phyloP scores from a whole-genome alignment of 2,329 filamentous ascomycete genomes.

The Cladosporium sp. region DNA sequence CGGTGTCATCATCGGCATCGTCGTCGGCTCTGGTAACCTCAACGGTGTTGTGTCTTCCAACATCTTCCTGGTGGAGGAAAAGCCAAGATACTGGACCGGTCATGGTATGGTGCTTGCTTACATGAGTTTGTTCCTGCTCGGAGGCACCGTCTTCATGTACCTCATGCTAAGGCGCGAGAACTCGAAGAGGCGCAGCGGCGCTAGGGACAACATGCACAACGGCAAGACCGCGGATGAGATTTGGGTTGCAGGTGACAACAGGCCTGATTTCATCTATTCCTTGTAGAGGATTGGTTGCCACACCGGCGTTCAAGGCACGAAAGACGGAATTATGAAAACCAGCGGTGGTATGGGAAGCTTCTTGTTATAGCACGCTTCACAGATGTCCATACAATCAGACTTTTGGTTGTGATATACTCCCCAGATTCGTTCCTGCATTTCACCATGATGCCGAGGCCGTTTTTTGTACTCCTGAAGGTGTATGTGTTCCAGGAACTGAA shows the following conservation, averaged over 20 bases:
- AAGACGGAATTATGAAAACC: no score
- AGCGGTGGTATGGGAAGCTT: no score
- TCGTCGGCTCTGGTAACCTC: slow-evolving; percentile 86
- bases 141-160: slow-evolving; percentile 64
- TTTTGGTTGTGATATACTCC: no score
- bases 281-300: slow-evolving; percentile 14
- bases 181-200: slow-evolving; percentile 57
- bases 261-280: slow-evolving; percentile 34
- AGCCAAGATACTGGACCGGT: slow-evolving; percentile 44
- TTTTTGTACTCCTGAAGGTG: no score
- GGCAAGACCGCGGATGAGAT: slow-evolving; percentile 61
- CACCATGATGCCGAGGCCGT: no score
- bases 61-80: slow-evolving; percentile 55
- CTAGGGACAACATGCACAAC: slow-evolving; percentile 60
- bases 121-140: slow-evolving; percentile 62
- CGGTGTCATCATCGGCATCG: slow-evolving; percentile 77
- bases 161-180: slow-evolving; percentile 63
- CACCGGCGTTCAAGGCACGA: no score
- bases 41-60: slow-evolving; percentile 84
- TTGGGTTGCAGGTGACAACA: slow-evolving; percentile 62
- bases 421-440: no score
- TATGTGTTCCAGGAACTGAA: background rate
- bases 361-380: no score
- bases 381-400: no score
- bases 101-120: slow-evolving; percentile 74